Evolutionary conservation across 2,329 filamentous ascomycete species (phyloP).

Genomic region (Neoscytalidium dimidiatum): DNA sequence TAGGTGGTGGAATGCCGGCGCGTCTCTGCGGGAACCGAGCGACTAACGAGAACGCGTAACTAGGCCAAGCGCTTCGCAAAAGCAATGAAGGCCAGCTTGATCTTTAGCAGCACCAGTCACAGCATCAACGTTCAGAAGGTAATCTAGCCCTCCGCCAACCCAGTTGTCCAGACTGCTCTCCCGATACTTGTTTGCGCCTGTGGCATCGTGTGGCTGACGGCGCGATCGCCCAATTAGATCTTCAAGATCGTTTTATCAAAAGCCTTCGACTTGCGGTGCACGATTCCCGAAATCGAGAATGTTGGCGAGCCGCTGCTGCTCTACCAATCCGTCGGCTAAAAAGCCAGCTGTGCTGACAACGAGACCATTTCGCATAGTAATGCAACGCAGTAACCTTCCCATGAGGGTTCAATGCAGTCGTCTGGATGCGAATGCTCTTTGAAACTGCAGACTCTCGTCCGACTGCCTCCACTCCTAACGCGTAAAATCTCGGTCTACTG

Average conservation of each 20-base stretch:
- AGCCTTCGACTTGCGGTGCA: slow-evolving; percentile 97
- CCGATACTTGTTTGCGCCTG: background rate
- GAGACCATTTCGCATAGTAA: too few species aligned
- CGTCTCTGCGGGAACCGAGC: background rate
- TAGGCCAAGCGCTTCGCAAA: slow-evolving; percentile 94
- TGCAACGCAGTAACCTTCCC: too few species aligned
- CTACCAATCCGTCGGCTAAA: slow-evolving; percentile 57
- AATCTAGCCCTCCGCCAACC: slow-evolving; percentile 23
- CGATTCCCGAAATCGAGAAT: slow-evolving; percentile 98
- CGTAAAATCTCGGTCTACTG: too few species aligned
- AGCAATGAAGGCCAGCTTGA: slow-evolving; percentile 95
- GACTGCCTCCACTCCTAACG: too few species aligned
- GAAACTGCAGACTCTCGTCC: too few species aligned
- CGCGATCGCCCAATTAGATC: slow-evolving; percentile 61
- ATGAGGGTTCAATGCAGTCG: too few species aligned
- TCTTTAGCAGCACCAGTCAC: slow-evolving; percentile 98
- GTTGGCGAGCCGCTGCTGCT: slow-evolving; percentile 92
- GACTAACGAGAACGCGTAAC: background rate
- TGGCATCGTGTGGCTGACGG: slow-evolving; percentile 5
- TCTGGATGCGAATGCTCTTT: too few species aligned
- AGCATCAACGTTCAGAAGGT: slow-evolving; percentile 99
- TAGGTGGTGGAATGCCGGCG: background rate
- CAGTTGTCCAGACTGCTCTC: background rate
- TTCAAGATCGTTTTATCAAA: slow-evolving; percentile 99
- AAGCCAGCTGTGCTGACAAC: background rate